Base-by-base conservation (phyloP, 2,329 filamentous ascomycete genomes). In the Bipolaris sorokiniana region DNA sequence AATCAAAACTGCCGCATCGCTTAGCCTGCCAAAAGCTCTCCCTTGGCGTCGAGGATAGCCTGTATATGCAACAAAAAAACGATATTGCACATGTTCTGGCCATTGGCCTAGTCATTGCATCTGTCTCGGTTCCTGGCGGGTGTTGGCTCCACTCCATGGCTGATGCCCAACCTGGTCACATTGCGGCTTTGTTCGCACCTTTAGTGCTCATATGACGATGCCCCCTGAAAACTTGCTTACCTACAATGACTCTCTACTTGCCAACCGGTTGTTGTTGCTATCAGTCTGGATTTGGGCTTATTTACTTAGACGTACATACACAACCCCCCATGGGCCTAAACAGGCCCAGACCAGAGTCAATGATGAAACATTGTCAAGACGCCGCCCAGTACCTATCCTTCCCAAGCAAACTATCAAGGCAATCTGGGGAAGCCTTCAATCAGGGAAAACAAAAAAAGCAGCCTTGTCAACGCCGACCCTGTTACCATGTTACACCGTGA, bases 381-480 rank as follows among this genome's bases (percentile, higher is more conserved):
- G 49, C 61, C 59, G 31, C 22, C 56, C 45, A 48, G 45, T 45
- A 48, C 16, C 34, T 45, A 48, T 18, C 34, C 28, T 44, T 45
- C 46, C 45, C 42, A 48, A 40, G 34, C 26, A 54, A 37, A 53
- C 58, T 56, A 40, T 47, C 34, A 45, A 56, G 34, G 41, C 51
- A 48, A 48, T 48, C 51, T 55, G 44, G 62, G 22, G 56, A 57
- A 53, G 46, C 63, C 59, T 60, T 56, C 49, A 58, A 51, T 54
- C 37, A 51, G 51, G 50, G 50, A 55, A 58, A 58, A 46, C 41
- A 18, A 55, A 59, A 40, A 45, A 44, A 38, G 26, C 56, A 51
- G 52, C 51, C 42, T 16, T 31, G 37, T 56, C 33, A 63, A 68
- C 64, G 64, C 67, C 66, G 50, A 51, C 34, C 58, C 34, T 48